phyloP scores from a whole-genome alignment of 768 basidiomycete genomes.

The Tephrocybe sp. region DNA sequence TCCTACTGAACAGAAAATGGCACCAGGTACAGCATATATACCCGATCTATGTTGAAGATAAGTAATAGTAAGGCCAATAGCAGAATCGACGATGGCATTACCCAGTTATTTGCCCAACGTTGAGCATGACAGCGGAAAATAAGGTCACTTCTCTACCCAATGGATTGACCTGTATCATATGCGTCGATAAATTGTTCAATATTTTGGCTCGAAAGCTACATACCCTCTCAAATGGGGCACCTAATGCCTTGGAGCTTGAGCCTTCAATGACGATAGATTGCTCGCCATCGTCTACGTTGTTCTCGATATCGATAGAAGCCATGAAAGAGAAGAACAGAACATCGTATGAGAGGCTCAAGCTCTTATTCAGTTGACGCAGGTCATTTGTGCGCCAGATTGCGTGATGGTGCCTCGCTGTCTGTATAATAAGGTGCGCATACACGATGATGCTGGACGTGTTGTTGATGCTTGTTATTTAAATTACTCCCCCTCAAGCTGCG shows the following conservation, averaged over 20 bases:
- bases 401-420: constrained; percentile 2
- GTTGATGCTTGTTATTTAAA: constrained; percentile 4
- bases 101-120: constrained; percentile 27
- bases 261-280: not conserved
- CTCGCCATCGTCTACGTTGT: not conserved
- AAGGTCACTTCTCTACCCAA: constrained; percentile 31
- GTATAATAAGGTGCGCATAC: too few species aligned
- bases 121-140: constrained; percentile 33
- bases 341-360: not conserved
- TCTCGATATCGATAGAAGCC: not conserved
- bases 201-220: not conserved
- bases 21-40: constrained; percentile 33
- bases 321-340: not conserved
- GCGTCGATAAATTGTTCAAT: not conserved
- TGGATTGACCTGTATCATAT: constrained; percentile 20
- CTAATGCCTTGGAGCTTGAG: not conserved
- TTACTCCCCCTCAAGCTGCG: not conserved
- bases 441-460: not conserved
- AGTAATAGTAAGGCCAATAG: not conserved
- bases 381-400: constrained; percentile 13
- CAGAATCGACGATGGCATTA: not conserved
- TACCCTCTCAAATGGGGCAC: constrained; percentile 28
- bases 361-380: not conserved
- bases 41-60: constrained; percentile 24
- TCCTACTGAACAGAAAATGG: constrained; percentile 33